Percentiles rank a stretch among this genome's conserved stretches.
Evolutionary conservation across 2,329 filamentous ascomycete species (phyloP).

Genomic region (Colletotrichum zoysiae): DNA sequence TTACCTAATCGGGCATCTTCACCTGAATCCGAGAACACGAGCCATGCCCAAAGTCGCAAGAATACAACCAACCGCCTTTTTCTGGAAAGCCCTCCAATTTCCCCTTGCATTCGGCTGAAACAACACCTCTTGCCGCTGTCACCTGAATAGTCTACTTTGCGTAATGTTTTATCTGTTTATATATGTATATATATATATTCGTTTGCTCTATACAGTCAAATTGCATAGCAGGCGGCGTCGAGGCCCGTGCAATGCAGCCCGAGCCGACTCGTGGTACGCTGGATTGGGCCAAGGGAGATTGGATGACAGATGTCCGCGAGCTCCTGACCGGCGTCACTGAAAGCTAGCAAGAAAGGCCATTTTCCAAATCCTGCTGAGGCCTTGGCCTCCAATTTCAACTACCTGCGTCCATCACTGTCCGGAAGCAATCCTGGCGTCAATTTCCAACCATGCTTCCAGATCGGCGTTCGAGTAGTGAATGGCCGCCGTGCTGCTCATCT

Average conservation of each 20-base stretch:
- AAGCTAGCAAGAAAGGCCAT: neutral
- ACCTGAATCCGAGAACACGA: slow-evolving; percentile 46
- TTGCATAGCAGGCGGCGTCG: neutral
- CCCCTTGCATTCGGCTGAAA: slow-evolving; percentile 37
- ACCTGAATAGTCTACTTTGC: slow-evolving; percentile 9
- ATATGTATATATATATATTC: too few relatives aligned
- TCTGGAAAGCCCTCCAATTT: slow-evolving; percentile 32
- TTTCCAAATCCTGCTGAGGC: neutral
- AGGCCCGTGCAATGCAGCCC: slow-evolving; percentile 21
- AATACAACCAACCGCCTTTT: slow-evolving; percentile 28
- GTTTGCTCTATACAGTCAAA: slow-evolving; percentile 20
- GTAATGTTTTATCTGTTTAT: neutral
- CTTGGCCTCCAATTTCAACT: neutral
- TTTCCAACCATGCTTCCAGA: neutral
- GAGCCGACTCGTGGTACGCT: slow-evolving; percentile 7
- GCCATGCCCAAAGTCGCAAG: slow-evolving; percentile 32
- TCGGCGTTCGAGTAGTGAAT: slow-evolving; percentile 9
- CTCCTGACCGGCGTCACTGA: neutral
- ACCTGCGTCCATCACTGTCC: slow-evolving; percentile 1
- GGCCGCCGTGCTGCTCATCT: slow-evolving; percentile 13
- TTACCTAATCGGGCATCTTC: slow-evolving; percentile 39
- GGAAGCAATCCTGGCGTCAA: neutral
- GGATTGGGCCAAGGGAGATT: neutral
- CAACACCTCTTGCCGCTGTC: slow-evolving; percentile 10
- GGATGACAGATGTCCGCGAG: slow-evolving; percentile 13